Evolutionary conservation across 2,329 filamentous ascomycete genomes (phyloP), one percentile per base, ranked within the genome.

Genomic region (Ascochyta fabae): DNA sequence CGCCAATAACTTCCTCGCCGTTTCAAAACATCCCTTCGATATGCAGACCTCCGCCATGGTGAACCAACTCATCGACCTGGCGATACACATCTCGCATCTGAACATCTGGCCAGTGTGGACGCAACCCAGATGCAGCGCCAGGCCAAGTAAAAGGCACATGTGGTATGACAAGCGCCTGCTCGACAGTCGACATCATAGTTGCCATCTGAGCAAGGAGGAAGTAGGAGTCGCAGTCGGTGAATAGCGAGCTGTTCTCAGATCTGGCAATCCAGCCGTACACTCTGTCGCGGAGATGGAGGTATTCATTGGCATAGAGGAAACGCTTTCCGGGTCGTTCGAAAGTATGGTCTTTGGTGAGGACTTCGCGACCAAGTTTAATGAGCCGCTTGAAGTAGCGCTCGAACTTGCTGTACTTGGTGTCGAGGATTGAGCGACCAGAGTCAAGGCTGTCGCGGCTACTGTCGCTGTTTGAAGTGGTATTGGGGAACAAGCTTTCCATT

Each of bases 341-440:
- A 24, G 31, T 48, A 15, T 48, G 39, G n/a, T 53, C 44, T 48
- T 24, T 48, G 15, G 19, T 13, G 3, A 53, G 44, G 7, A 48
- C 33, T n/a, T 48, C 19, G 22, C 39, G 39, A 9, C 13, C 44
- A 5, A 48, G 13, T 3, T 22, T 24, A 10, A 48, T 39, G 19
- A 45, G 22, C 19, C 33, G 15, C 33, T 29, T 33, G 33, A 44
- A 45, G 38, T 48, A 29, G 19, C 19, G 39, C 51, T 48, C 39
- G 22, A 48, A 44, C 23, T 34, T 39, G 19, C 6, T 26, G 26
- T 36, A 40, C 12, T 41, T 52, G 42, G 15, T 41, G 4, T 24
- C 4, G 23, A 34, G 48, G 0, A 6, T 22, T 5, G 19, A 12
- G 15, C 13, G 19, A 12, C 29, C 19, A 16, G 19, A 26, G 16